Evolutionary conservation across 2,329 filamentous ascomycete species (phyloP), one percentile per base, ranked within the genome.

Genomic region (Fusarium neocosmosporiellum): DNA sequence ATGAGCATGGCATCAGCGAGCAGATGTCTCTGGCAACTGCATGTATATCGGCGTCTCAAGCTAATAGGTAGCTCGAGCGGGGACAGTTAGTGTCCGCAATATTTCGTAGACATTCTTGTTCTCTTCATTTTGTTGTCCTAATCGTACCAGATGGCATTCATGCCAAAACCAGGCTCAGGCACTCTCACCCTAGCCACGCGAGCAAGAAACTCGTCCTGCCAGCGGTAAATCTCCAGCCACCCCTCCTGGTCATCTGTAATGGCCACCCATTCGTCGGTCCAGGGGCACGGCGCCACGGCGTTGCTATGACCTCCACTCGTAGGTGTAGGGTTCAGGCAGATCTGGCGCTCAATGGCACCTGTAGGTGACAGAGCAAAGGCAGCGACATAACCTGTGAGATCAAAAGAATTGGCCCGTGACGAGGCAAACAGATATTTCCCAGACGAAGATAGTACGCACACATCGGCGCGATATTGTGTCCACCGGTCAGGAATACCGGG

Each of bases 111-210:
- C 24, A 60, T 55, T 34, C 34, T 22, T 48, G 27, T 18, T 63
- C n/a, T 57, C 20, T 31, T 41, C 16, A 39, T 54, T 54, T 60
- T 63, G 10, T 14, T 41, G 36, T 11, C 20, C 68, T 57, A 84
- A 66, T 97, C 93, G 81, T 96, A 96, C 94, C 94, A 97, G 71
- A 97, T 95, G n/a, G 94, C 94, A 83, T 97, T 97, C 94, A 97
- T 97, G 2, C 94, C 94, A 80, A 97, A 97, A 2, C 94, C 94
- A n/a, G 93, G 93, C 84, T 97, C 94, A 7, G 91, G 90, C 39
- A 97, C 91, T 75, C 94, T 90, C 71, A 93, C 86, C 70, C 93
- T 87, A 18, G 94, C 94, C 9, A 97, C 94, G 5, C 94, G 86
- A 2, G 90, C 92, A 61, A 97, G 83, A 75, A 92, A 94, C 86